Base-by-base conservation (phyloP, 148 eudicot genomes). In the Vaccinium corymbosum region DNA sequence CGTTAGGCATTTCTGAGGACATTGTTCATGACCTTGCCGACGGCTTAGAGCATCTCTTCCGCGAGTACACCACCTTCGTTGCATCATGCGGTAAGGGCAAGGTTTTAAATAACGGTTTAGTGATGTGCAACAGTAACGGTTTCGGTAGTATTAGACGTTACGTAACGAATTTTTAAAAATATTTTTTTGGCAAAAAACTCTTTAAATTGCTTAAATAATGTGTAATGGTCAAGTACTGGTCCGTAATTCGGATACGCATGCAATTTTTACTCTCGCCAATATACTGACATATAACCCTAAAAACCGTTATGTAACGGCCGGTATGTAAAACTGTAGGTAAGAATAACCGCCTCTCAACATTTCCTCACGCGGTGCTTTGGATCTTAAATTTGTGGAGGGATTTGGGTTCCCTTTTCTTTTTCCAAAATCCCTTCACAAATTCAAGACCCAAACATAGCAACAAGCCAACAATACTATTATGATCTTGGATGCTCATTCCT, bases 61-160 rank as follows among this genome's bases (percentile, higher is more conserved):
- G 90, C 50, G 98, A 97, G 2, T 97, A 93, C 84, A 88, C 92
- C 38, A 87, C 93, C 71, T 94, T 92, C 70, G 94, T 92, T 79
- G 92, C 95, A 56, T 91, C 98, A 61, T 97, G 99, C 82, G 99
- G 99, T 97, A 91, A 35, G 38, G 0, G 38, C 38, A 35, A 35
- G 38, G 38, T 35, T 35, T 35, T 35, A 35, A 35, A 2, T 35
- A 35, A 35, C 0, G 38, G 38, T 35, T 35, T 32, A 32, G 35
- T 3, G 35, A 32, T 32, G 35, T 32, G 35, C 35, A 32, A 32
- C 3, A 1, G 35, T 32, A 32, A 35, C 38, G 38, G 38, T 35
- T 32, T 32, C 1, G 3, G 35, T 32, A 32, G 35, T 32, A 32
- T 32, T 1, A 32, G 35, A 32, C 2, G 35, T 32, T 32, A 0